Evolutionary conservation across 2,329 filamentous ascomycete genomes (phyloP), one percentile per base, ranked within the genome.

Genomic region (Xylaria sp.): DNA sequence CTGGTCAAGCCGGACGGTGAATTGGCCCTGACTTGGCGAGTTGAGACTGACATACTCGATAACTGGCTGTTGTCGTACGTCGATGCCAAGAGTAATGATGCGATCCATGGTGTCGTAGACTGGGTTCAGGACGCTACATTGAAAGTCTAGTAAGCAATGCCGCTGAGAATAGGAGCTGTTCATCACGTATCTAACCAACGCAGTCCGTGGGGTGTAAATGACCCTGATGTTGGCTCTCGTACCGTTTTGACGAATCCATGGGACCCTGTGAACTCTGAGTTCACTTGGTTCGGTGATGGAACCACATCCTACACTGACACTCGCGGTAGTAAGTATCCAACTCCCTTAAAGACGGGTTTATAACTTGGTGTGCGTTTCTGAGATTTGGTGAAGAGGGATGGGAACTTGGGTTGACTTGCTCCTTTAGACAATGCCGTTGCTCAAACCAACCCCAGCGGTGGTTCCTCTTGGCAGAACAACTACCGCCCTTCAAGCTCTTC

Each of bases 41-140:
- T 87, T 10, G 84, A 87, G 77, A 87, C 84, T 2, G 83, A 87
- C 58, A 72, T 85, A 40, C 61, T 77, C 8, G 79, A 81, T 62
- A 84, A 86, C 74, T 87, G 84, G 84, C 78, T 87, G n/a, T 72
- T 85, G 41, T 82, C 82, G 1, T 87, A 87, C 67, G 79, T 87
- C 31, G 81, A 87, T 53, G 82, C 83, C 4, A 71, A 73, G 4
- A 77, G 76, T 53, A 79, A 78, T 31, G 76, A 78, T 19, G 72
- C 81, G 47, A 68, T 87, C 8, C 76, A 83, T 49, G 83, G 80
- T 53, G 83, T 86, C 19, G 80, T 85, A 23, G 83, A 87, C 73
- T 87, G 85, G 61, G 81, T 85, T 46, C 77, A 81, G 5, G 82
- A 86, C 29, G 84, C 83, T 2, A 81, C 79, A 8, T 83, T 85